Evolutionary conservation across 371 early-diverging fungal genomes (phyloP).

Genomic region (Mucor racemosus): DNA sequence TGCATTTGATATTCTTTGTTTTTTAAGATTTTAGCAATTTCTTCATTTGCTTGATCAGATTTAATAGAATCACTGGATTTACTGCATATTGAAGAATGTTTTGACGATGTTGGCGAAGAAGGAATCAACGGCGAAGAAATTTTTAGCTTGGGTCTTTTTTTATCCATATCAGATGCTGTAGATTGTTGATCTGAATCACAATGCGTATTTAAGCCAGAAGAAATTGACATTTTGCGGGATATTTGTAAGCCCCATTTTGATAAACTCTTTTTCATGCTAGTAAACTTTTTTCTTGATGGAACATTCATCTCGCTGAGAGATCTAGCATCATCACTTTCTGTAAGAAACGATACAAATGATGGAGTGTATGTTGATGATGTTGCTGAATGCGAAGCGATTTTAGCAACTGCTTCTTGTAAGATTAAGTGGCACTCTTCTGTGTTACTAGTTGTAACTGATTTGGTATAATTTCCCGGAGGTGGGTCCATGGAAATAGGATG

Average conservation of each 20-base stretch:
- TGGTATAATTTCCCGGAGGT: constrained; percentile 27
- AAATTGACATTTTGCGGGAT: constrained; percentile 6
- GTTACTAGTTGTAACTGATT: neutral
- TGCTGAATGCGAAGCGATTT: neutral
- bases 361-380: neutral
- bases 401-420: neutral
- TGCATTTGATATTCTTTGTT: neutral
- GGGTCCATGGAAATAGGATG: constrained; percentile 46
- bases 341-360: neutral
- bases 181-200: neutral
- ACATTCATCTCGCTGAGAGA: neutral
- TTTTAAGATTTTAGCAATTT: neutral
- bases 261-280: constrained; percentile 7
- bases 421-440: constrained; percentile 7
- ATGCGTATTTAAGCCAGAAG: neutral
- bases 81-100: neutral
- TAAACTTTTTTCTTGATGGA: neutral
- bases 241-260: constrained; percentile 12
- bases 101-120: neutral
- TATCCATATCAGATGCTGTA: neutral
- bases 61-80: neutral
- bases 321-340: neutral
- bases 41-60: constrained; percentile 1
- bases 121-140: constrained; percentile 8
- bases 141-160: neutral